These are phyloP conservation scores for Bolboschoenoplectus hybrid DNA, from an alignment of 202 grass and related monocot genomes.

Conservation along the genomic window DNA sequence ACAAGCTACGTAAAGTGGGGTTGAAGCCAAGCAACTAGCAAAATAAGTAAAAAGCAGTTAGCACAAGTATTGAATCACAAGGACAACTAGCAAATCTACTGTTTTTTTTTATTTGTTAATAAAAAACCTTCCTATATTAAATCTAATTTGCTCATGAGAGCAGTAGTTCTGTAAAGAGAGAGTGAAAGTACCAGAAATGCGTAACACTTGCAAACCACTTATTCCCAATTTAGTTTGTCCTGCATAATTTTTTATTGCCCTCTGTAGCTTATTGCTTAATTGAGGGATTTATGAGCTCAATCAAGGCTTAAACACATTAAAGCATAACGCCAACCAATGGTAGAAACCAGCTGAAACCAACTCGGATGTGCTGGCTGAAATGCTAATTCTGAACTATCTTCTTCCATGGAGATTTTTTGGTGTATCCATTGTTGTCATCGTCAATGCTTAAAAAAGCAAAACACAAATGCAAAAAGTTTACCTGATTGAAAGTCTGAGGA, in stretches of 20 bases:
- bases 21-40: conserved; percentile 73
- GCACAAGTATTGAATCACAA: conserved; percentile 11
- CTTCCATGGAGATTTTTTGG: background rate
- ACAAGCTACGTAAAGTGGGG: conserved; percentile 60
- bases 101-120: background rate
- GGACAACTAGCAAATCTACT: background rate
- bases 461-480: conserved; percentile 35
- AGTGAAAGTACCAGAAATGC: background rate
- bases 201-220: background rate
- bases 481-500: conserved; percentile 83
- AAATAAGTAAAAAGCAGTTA: conserved; percentile 26
- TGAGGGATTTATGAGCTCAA: background rate
- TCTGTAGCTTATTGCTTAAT: conserved; percentile 18
- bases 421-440: background rate
- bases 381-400: background rate
- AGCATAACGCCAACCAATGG: background rate
- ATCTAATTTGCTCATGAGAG: background rate
- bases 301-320: conserved; percentile 5
- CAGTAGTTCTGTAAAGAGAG: background rate
- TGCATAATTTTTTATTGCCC: background rate
- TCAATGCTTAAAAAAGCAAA: background rate
- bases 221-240: background rate
- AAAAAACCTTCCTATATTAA: background rate
- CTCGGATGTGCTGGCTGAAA: background rate
- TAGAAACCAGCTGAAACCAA: background rate